Conservation (phyloP, 805 yeast genomes). For the Torulaspora indica region DNA sequence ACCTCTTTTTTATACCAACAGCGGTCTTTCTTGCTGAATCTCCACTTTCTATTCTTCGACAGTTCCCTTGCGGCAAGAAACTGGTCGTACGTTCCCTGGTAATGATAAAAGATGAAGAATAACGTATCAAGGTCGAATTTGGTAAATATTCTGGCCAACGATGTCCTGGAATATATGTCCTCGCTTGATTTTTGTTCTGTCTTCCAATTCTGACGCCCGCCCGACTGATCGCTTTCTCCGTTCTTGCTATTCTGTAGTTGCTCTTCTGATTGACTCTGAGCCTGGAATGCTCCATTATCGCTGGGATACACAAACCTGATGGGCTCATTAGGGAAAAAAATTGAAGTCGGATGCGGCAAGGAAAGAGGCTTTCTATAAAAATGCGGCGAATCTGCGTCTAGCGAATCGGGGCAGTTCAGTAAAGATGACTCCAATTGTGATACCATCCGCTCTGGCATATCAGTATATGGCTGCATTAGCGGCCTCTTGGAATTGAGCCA, state of each 20-base stretch:
- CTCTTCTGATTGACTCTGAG: conserved; percentile 37
- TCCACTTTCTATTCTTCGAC: conserved; percentile 71
- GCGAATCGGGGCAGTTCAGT: conserved; percentile 87
- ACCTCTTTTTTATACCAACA: conserved; percentile 55
- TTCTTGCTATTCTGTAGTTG: conserved; percentile 7
- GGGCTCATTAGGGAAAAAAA: conserved; percentile 67
- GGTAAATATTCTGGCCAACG: conserved; percentile 55
- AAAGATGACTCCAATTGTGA: conserved; percentile 65
- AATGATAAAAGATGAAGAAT: conserved; percentile 86
- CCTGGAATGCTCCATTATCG: conserved; percentile 14
- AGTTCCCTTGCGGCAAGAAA: conserved; percentile 77
- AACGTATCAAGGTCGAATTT: conserved; percentile 83
- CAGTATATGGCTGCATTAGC: conserved; percentile 30
- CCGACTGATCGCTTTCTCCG: conserved; percentile 1
- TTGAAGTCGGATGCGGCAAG: conserved; percentile 83
- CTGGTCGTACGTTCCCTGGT: conserved; percentile 66
- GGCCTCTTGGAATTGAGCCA: conserved; percentile 32
- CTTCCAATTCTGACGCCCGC: conserved; percentile 5
- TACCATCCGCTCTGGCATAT: conserved; percentile 29
- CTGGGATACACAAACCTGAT: conserved; percentile 32
- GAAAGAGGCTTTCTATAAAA: conserved; percentile 59
- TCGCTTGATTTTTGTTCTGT: conserved; percentile 14
- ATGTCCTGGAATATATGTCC: conserved; percentile 34
- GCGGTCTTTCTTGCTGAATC: conserved; percentile 41
- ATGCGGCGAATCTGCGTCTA: conserved; percentile 78